These are phyloP conservation scores for Chaetoscypha palmicola DNA, from an alignment of 2,329 filamentous ascomycete species.

Conservation along the genomic window DNA sequence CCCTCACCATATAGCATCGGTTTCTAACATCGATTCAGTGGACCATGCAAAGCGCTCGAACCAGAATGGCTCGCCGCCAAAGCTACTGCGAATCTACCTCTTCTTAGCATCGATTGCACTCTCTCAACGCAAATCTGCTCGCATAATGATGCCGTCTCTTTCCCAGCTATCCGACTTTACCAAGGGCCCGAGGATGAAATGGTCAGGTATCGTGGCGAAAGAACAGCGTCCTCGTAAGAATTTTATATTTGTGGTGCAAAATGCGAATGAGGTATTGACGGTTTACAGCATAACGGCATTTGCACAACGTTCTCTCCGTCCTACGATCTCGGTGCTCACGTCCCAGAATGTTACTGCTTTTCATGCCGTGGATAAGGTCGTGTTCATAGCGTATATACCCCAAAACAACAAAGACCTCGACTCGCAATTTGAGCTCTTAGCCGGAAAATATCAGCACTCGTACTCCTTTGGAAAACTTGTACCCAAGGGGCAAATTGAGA, in stretches of 20 bases:
- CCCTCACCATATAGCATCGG: background rate
- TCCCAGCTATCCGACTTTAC: conserved; percentile 41
- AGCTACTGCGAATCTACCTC: conserved; percentile 17
- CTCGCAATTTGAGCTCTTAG: conserved; percentile 31
- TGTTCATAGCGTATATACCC: conserved; percentile 37
- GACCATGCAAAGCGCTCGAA: conserved; percentile 16
- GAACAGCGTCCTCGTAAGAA: conserved; percentile 35
- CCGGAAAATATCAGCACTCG: conserved; percentile 34
- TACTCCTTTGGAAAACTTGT: conserved; percentile 36
- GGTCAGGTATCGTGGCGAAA: conserved; percentile 38
- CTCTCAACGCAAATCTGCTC: conserved; percentile 33
- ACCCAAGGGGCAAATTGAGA: conserved; percentile 2
- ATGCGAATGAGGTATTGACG: background rate
- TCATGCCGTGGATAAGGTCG: conserved; percentile 34
- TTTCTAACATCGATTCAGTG: conserved; percentile 5
- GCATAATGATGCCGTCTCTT: conserved; percentile 37
- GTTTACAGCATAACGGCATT: conserved; percentile 28
- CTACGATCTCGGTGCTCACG: conserved; percentile 27
- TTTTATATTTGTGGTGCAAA: background rate
- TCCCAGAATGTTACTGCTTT: conserved; percentile 31
- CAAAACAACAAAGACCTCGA: conserved; percentile 27
- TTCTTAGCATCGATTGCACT: conserved; percentile 38
- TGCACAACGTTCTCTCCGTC: conserved; percentile 27
- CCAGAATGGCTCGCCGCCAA: conserved; percentile 17
- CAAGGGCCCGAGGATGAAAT: conserved; percentile 29